Evolutionary conservation across 441 rosid species (phyloP), one percentile per base, ranked within the genome.

Genomic region (Croton laevigatus): DNA sequence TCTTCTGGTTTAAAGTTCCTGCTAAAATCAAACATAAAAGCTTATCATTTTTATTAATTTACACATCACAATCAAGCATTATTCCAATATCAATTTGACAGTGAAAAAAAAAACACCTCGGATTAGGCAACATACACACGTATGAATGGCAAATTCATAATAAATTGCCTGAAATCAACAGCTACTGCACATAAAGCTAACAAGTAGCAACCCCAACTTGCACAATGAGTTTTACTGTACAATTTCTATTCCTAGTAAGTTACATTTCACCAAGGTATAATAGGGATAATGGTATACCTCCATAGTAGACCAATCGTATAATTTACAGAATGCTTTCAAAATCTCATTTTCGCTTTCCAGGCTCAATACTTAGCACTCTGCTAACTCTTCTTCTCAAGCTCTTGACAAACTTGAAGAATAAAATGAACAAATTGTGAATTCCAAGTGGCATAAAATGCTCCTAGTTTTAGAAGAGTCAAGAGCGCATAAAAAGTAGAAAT

Each of bases 351-450:
- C 45, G 17, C 17, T 44, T 54, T 32, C 45, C 37, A 32, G 48
- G 52, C 60, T 53, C 36, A 38, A 54, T 42, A 20, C 51, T 12
- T 13, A 20, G 48, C 59, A 16, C 45, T 16, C 54, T 17, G 57
- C 16, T n/a, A 59, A 20, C 52, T 49, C 65, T 45, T 49, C 65
- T 45, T 11, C 42, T 34, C 11, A 52, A 4, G 32, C 10, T 17
- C 69, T 51, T n/a, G 17, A 14, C n/a, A 69, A 42, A 45, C n/a
- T 60, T 12, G 40, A 68, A 57, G 53, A 58, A 57, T 10, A 44
- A 14, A 45, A 68, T 12, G 11, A 55, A 59, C 57, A 45, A n/a
- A n/a, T 23, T 27, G 57, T 32, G n/a, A 32, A 69, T 46, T 51
- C 34, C 65, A 27, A 19, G 5, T 11, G n/a, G 44, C 40, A 49